Conservation (phyloP, 1,284 basidiomycete genomes). For the Wallemia hederae region DNA sequence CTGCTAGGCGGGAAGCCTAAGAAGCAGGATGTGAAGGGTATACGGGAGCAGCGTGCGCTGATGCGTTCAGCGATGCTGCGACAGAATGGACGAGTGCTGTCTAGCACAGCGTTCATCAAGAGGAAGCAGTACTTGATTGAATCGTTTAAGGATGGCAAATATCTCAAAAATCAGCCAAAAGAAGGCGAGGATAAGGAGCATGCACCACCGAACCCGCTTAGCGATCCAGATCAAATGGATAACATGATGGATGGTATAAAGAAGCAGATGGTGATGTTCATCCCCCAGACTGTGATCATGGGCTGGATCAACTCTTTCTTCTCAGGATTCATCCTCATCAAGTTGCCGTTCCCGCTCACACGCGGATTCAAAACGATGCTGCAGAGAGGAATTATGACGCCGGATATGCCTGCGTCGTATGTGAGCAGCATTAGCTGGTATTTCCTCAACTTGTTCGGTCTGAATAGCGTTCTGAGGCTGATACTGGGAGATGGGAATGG, state of each 20-base stretch:
- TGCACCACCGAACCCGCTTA: conserved; percentile 31
- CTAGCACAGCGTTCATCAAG: conserved; percentile 6
- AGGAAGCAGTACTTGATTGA: conserved; percentile 12
- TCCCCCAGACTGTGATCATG: conserved; percentile 96
- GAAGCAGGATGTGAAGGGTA: conserved; percentile 38
- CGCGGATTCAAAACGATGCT: conserved; percentile 97
- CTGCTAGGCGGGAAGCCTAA: conserved; percentile 64
- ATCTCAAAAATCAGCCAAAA: conserved; percentile 51
- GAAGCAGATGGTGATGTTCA: conserved; percentile 95
- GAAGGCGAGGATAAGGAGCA: conserved; percentile 21
- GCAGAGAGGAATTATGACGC: conserved; percentile 78
- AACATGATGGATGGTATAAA: conserved; percentile 98
- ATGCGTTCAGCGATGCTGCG: neutral
- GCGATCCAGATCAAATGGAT: conserved; percentile 76
- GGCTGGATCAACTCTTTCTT: conserved; percentile 99
- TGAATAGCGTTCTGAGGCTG: conserved; percentile 80
- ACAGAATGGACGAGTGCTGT: conserved; percentile 25
- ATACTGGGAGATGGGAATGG: conserved; percentile 75
- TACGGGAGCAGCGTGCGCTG: conserved; percentile 67
- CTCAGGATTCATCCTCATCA: conserved; percentile 87
- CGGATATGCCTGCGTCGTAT: conserved; percentile 95
- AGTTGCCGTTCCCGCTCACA: conserved; percentile 86
- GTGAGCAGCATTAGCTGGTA: conserved; percentile 98
- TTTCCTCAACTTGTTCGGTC: conserved; percentile 91
- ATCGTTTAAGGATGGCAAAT: conserved; percentile 41